Evolutionary conservation across 345 rosid genomes (phyloP), one percentile per base, ranked within the genome.

Genomic region (Moricandia arvensis): DNA sequence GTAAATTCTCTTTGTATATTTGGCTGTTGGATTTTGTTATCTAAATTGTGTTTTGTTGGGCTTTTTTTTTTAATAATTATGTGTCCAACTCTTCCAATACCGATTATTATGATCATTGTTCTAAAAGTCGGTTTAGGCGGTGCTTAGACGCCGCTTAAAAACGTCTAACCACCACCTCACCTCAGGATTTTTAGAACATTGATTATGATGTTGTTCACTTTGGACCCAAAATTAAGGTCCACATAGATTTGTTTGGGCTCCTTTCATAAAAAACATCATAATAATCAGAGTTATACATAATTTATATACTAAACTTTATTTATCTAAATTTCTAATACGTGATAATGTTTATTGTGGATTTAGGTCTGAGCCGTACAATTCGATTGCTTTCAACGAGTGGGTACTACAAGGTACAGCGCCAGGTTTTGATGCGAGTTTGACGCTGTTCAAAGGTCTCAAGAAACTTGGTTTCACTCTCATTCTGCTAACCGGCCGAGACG

Each of bases 401-500:
- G 96, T 88, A 63, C 81, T 82, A 37, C 41, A 66, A 75, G 93
- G 91, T 0, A 74, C 63, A 75, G 91, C 94, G 1, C 89, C 93
- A 38, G 86, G 86, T 47, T 68, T 86, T 63, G 80, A 81, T 5
- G 85, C 88, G 10, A 91, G 98, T 62, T 76, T 91, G 82, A 83
- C 61, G 5, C 67, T 91, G 37, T 93, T 84, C 83, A 81, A 86
- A 33, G 86, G 75, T 78, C 82, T 91, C 65, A 86, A 83, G 80
- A 79, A 80, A 72, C 77, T 87, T 76, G 89, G 91, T 55, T 88
- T 86, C 79, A 84, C 80, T 8, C 74, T 90, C 69, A 78, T 91
- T 82, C 38, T 91, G 29, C 59, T 91, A 68, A 91, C 98, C 2
- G 96, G 96, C 47, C 76, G 94, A 7, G 80, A 83, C 37, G 93